phyloP scores from a whole-genome alignment of 2,329 filamentous ascomycete genomes.

The Ciborinia camelliae region DNA sequence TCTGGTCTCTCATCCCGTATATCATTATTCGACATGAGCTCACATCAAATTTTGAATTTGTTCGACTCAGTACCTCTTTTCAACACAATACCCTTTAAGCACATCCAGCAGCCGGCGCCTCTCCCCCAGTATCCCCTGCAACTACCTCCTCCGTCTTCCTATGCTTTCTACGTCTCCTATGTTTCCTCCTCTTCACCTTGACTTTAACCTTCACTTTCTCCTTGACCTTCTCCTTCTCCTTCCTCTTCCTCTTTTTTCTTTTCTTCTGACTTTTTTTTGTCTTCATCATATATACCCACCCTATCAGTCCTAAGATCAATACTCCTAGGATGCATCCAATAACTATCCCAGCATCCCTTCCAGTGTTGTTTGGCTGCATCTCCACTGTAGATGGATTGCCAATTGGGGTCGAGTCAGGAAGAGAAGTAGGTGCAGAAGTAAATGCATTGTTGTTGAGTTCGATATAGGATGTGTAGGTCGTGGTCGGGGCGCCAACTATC shows the following conservation, averaged over 20 bases:
- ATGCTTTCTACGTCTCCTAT: not conserved
- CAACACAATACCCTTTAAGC: not conserved
- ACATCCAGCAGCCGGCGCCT: not conserved
- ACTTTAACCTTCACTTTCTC: not conserved
- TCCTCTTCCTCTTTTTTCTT: not conserved
- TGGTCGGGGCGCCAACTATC: slow-evolving; percentile 3
- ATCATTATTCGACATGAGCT: not conserved
- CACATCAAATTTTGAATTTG: not conserved
- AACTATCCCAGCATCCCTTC: slow-evolving; percentile 3
- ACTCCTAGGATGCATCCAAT: slow-evolving; percentile 7
- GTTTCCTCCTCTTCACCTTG: not conserved
- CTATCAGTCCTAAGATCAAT: not conserved
- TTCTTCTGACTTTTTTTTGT: not conserved
- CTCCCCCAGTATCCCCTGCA: not conserved
- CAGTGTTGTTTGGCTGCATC: not conserved
- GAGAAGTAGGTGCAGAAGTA: not conserved
- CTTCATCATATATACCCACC: not conserved
- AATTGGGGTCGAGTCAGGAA: not conserved
- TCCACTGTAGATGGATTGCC: not conserved
- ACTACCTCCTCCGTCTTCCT: not conserved
- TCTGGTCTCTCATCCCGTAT: not conserved
- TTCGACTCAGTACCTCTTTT: not conserved
- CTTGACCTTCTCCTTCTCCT: not conserved
- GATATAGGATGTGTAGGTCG: slow-evolving; percentile 1
- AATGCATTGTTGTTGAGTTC: slow-evolving; percentile 5